Percentiles rank a stretch among this genome's conserved stretches.
phyloP scores from a whole-genome alignment of 768 basidiomycete genomes.

The Inosperma sp. region DNA sequence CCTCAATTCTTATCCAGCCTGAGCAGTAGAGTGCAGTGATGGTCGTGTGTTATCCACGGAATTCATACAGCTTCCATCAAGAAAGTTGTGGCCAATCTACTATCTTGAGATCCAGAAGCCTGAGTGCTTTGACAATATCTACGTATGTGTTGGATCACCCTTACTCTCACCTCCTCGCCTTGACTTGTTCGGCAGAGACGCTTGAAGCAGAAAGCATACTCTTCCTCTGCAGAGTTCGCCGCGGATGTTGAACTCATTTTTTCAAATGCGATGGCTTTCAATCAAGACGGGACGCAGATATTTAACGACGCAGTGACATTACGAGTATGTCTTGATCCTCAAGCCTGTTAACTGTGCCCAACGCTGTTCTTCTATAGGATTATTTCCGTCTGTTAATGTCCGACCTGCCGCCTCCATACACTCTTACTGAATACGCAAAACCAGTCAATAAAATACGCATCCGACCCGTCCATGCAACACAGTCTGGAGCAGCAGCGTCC shows the following conservation, averaged over 20 bases:
- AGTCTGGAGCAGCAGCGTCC: conserved; percentile 26
- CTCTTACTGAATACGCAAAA: conserved; percentile 61
- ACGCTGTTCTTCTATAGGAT: conserved; percentile 42
- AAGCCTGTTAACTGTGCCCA: neutral
- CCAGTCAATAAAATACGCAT: conserved; percentile 68
- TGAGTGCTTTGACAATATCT: conserved; percentile 72
- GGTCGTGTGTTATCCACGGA: conserved; percentile 64
- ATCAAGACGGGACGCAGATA: conserved; percentile 77
- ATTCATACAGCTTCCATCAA: conserved; percentile 83
- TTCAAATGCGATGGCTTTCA: conserved; percentile 84
- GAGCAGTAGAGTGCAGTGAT: conserved; percentile 31
- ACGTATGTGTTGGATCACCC: conserved; percentile 44
- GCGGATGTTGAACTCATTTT: conserved; percentile 89
- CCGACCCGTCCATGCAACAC: conserved; percentile 50
- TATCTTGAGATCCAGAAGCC: conserved; percentile 77
- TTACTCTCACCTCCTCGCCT: conserved; percentile 5
- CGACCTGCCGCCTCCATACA: conserved; percentile 63
- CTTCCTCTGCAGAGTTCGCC: conserved; percentile 62
- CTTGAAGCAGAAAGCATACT: conserved; percentile 77
- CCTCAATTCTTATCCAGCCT: neutral
- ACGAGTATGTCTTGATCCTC: conserved; percentile 37
- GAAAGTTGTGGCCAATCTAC: conserved; percentile 74
- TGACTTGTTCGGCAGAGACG: conserved; percentile 53
- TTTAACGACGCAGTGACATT: conserved; percentile 74
- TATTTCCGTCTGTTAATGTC: conserved; percentile 72